Conservation (phyloP, 192 early-diverging fungal species). For the Backusella mclennaniae region DNA sequence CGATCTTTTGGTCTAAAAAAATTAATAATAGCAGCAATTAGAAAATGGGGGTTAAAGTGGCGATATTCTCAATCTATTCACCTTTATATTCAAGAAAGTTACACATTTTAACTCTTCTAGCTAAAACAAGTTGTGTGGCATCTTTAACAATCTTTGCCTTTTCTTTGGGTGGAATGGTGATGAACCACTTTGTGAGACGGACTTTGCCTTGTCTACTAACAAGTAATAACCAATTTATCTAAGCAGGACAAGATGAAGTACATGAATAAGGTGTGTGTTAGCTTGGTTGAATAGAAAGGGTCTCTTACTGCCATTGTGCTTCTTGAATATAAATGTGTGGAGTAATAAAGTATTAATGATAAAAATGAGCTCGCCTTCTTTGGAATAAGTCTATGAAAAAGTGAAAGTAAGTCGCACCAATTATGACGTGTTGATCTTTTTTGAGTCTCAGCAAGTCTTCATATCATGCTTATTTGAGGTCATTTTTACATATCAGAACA, state of each 20-base stretch:
- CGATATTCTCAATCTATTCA: slow-evolving; percentile 13
- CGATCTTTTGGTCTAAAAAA: slow-evolving; percentile 55
- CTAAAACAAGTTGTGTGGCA: slow-evolving; percentile 84
- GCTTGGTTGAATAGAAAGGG: neutral
- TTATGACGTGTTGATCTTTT: slow-evolving; percentile 2
- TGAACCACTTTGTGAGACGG: slow-evolving; percentile 82
- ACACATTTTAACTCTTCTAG: slow-evolving; percentile 92
- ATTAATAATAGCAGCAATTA: neutral
- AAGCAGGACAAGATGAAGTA: neutral
- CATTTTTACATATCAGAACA: no score
- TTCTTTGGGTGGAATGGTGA: slow-evolving; percentile 79
- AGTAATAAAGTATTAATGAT: neutral
- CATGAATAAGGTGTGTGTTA: neutral
- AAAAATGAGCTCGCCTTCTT: neutral
- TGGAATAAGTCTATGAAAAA: neutral
- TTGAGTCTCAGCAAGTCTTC: neutral
- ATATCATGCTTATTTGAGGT: no score
- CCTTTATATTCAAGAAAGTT: slow-evolving; percentile 98
- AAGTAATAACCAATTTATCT: slow-evolving; percentile 78
- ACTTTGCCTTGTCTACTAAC: slow-evolving; percentile 84
- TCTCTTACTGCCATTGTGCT: neutral
- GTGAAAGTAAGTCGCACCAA: neutral
- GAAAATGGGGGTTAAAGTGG: neutral
- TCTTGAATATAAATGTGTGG: neutral
- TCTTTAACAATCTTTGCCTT: slow-evolving; percentile 95